These are phyloP conservation scores for Cornus controversa DNA, from an alignment of 148 eudicot species.

Conservation along the genomic window DNA sequence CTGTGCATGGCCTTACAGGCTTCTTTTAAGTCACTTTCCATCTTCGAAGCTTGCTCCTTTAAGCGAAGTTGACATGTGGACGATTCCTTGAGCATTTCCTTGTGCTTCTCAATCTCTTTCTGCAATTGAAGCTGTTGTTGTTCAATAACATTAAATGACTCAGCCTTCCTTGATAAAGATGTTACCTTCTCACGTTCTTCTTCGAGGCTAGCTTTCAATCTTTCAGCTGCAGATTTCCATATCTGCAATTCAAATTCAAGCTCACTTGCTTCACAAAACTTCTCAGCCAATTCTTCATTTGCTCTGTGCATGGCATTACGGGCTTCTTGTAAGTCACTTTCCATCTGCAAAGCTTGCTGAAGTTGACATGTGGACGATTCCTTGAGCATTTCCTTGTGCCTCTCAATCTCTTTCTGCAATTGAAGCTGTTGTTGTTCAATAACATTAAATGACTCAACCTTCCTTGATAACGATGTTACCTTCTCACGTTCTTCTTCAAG, in stretches of 20 bases:
- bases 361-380: slow-evolving; percentile 24
- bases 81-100: slow-evolving; percentile 45
- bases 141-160: slow-evolving; percentile 22
- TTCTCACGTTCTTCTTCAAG: slow-evolving; percentile 44
- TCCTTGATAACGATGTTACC: slow-evolving; percentile 14
- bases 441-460: slow-evolving; percentile 20
- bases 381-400: slow-evolving; percentile 40
- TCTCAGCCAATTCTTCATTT: slow-evolving; percentile 59
- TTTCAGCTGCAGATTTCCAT: slow-evolving; percentile 64
- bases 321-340: slow-evolving; percentile 41
- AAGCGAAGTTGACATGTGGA: slow-evolving; percentile 9
- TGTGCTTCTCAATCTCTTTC: slow-evolving; percentile 37
- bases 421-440: slow-evolving; percentile 27
- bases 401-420: slow-evolving; percentile 38
- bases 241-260: slow-evolving; percentile 68
- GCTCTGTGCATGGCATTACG: slow-evolving; percentile 40
- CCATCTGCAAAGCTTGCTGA: slow-evolving; percentile 31
- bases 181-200: slow-evolving; percentile 39
- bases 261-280: slow-evolving; percentile 49
- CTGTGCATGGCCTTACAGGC: slow-evolving; percentile 38
- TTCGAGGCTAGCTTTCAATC: slow-evolving; percentile 43
- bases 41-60: slow-evolving; percentile 32
- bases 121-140: slow-evolving; percentile 30
- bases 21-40: slow-evolving; percentile 41
- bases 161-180: slow-evolving; percentile 12